phyloP scores from a whole-genome alignment of 345 rosid species.

The Hypericum androsaemum region DNA sequence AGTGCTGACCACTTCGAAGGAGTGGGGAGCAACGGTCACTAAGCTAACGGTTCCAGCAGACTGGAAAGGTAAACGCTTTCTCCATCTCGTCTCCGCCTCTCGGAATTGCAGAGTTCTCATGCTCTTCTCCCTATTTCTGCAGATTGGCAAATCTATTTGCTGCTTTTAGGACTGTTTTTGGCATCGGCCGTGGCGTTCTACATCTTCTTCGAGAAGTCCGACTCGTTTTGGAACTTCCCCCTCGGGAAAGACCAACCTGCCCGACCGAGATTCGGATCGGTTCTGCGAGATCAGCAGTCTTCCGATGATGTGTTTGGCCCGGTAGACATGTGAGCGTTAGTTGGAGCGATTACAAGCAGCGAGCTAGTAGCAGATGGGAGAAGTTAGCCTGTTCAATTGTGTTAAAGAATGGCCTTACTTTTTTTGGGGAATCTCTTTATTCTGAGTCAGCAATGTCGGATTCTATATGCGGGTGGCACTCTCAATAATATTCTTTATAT shows the following conservation, averaged over 20 bases:
- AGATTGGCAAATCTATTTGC: slow-evolving; percentile 91
- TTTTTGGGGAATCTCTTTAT: too few species aligned
- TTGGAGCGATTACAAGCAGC: neutral
- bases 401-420: too few species aligned
- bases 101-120: slow-evolving; percentile 1
- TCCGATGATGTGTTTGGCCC: slow-evolving; percentile 66
- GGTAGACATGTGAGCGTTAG: slow-evolving; percentile 39
- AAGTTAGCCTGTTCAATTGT: too few species aligned
- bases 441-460: too few species aligned
- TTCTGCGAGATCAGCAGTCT: slow-evolving; percentile 45
- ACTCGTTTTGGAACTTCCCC: slow-evolving; percentile 78
- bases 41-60: slow-evolving; percentile 82
- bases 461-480: too few species aligned
- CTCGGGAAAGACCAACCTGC: slow-evolving; percentile 37
- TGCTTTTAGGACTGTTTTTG: slow-evolving; percentile 67
- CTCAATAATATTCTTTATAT: too few species aligned
- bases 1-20: slow-evolving; percentile 58
- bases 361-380: too few species aligned
- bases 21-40: slow-evolving; percentile 83
- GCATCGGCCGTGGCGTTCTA: slow-evolving; percentile 71
- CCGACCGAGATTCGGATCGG: slow-evolving; percentile 40
- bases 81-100: slow-evolving; percentile 7
- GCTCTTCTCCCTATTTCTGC: slow-evolving; percentile 14
- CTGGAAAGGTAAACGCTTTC: slow-evolving; percentile 62
- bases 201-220: slow-evolving; percentile 74